Percentiles rank a stretch among this genome's conserved stretches.
Conservation (phyloP, 495 filamentous ascomycete genomes). For the Penicillium pulvis region DNA sequence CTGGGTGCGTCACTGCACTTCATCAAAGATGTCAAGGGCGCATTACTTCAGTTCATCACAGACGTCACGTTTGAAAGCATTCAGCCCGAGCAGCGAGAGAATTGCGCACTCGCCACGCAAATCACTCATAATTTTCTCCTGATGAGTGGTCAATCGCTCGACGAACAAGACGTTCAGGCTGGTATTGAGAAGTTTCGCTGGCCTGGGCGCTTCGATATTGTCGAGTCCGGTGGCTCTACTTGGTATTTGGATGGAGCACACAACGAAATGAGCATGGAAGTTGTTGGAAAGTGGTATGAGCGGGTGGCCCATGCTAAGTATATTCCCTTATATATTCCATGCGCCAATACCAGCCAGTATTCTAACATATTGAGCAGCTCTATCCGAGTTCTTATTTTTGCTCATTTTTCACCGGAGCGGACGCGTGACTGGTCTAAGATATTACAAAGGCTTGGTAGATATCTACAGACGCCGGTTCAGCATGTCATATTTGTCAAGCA, state of each 20-base stretch:
- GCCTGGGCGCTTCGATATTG: conserved; percentile 48
- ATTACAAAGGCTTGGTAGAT: neutral
- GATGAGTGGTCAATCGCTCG: conserved; percentile 21
- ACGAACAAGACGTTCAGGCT: conserved; percentile 24
- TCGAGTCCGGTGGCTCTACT: conserved; percentile 26
- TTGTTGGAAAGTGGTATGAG: conserved; percentile 46
- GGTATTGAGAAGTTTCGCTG: conserved; percentile 43
- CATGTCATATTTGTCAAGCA: neutral
- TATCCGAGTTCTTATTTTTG: conserved; percentile 7
- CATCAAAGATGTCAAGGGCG: conserved; percentile 52
- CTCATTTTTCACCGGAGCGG: conserved; percentile 6
- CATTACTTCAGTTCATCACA: conserved; percentile 13
- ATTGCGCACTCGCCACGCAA: conserved; percentile 43
- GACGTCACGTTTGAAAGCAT: conserved; percentile 23
- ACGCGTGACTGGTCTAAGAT: conserved; percentile 7
- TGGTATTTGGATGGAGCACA: conserved; percentile 56
- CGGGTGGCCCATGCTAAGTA: neutral
- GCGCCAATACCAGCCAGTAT: neutral
- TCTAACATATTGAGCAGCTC: neutral
- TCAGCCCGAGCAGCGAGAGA: conserved; percentile 37
- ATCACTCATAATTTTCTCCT: conserved; percentile 28
- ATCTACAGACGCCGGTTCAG: neutral
- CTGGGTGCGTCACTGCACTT: conserved; percentile 41
- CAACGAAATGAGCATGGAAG: conserved; percentile 45
- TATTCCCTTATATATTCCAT: neutral